phyloP scores from a whole-genome alignment of 1,284 basidiomycete species.

The Moesziomyces parantarcticus region DNA sequence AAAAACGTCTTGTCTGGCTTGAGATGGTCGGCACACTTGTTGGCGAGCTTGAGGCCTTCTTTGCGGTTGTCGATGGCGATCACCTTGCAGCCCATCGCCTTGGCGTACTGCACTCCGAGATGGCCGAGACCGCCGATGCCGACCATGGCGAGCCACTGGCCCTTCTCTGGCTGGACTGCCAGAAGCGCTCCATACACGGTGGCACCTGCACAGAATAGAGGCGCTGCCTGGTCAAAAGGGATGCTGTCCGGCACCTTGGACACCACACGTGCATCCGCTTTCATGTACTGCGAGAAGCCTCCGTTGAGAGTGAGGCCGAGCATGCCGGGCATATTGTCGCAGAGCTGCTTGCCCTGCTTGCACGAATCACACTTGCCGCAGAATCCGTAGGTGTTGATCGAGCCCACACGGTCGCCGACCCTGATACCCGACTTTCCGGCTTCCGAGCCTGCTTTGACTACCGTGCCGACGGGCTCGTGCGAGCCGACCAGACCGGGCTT shows the following conservation, averaged over 20 bases:
- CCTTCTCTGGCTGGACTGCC: constrained; percentile 51
- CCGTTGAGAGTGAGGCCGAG: constrained; percentile 56
- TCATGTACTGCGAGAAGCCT: constrained; percentile 60
- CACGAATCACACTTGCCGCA: constrained; percentile 62
- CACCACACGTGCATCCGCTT: constrained; percentile 57
- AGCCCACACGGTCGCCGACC: constrained; percentile 62
- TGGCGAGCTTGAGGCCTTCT: constrained; percentile 35
- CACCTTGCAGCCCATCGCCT: constrained; percentile 67
- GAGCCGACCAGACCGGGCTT: constrained; percentile 56
- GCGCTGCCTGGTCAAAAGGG: constrained; percentile 64
- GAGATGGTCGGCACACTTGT: constrained; percentile 45
- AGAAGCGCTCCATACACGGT: constrained; percentile 69
- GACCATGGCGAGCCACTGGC: constrained; percentile 69
- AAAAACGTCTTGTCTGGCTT: constrained; percentile 54
- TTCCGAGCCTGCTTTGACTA: constrained; percentile 48
- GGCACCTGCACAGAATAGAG: constrained; percentile 70
- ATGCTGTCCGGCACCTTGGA: constrained; percentile 62
- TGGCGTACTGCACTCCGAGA: constrained; percentile 67
- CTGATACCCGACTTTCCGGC: constrained; percentile 45
- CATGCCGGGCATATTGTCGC: constrained; percentile 57
- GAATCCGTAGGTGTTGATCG: constrained; percentile 61
- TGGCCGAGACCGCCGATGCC: constrained; percentile 70
- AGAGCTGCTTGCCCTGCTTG: constrained; percentile 58
- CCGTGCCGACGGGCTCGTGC: constrained; percentile 59
- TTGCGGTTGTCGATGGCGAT: constrained; percentile 65